Evolutionary conservation across 2,329 filamentous ascomycete species (phyloP), one percentile per base, ranked within the genome.

Genomic region (Penicillium fuscoglaucum): DNA sequence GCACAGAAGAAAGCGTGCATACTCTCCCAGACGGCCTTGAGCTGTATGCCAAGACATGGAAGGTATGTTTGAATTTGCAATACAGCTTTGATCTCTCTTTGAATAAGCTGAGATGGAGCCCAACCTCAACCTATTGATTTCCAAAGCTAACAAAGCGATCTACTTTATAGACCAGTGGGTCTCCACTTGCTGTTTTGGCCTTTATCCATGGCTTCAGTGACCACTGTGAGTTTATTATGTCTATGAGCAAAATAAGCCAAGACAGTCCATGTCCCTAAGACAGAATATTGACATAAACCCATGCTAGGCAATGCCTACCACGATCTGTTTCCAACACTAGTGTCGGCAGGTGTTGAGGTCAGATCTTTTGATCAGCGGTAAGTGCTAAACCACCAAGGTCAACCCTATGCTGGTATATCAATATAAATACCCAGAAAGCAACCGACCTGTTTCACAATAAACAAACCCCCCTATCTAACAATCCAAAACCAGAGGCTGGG

Each of bases 201-300:
- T 90, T 96, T 75, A 79, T 97, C 62, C 93, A 97, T 77, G 93
- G 93, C 68, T 97, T 93, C 81, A 91, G 87, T 74, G 93, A 96
- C 75, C 91, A 96, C 75, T 81, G 80, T 80, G 72, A 62, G 72
- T 61, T 41, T 35, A 48, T 48, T 1, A 24, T 35, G 19, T 48
- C 19, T 21, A 31, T 13, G 10, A 26, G 19, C 44, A 35, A 19
- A 35, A 19, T 24, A 12, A 40, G 17, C 40, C 15, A 37, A 19
- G 13, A 24, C 4, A 46, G 19, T 12, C 19, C 4, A 10, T 21
- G 2, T 19, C 15, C 6, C 26, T 3, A 19, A 26, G 10, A 15
- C 29, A 46, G 41, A 35, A 9, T 10, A 29, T 26, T 29, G 35
- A 57, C 17, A 8, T 19, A 39, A 55, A 57, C 10, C 7, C 4